phyloP scores from a whole-genome alignment of 1,284 basidiomycete species.

The Puccinia sorghi region DNA sequence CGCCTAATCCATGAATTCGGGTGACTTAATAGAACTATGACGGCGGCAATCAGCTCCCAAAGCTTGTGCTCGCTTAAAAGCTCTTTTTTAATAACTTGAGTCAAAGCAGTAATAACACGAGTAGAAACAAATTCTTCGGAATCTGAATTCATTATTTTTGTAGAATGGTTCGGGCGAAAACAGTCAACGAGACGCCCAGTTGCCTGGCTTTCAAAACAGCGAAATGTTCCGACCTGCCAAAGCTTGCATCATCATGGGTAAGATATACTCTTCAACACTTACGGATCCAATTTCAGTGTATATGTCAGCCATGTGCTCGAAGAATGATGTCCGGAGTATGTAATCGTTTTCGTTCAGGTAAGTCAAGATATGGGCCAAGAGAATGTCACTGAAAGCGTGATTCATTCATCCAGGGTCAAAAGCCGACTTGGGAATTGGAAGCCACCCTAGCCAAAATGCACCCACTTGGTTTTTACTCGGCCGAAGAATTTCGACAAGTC shows the following conservation, averaged over 20 bases:
- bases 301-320: constrained; percentile 91
- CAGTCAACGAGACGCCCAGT: constrained; percentile 4
- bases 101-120: constrained; percentile 79
- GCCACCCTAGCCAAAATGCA: neutral
- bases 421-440: neutral
- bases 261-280: constrained; percentile 67
- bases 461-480: constrained; percentile 75
- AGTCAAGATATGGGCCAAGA: constrained; percentile 96
- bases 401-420: constrained; percentile 2
- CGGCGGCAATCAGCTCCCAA: constrained; percentile 86
- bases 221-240: constrained; percentile 68
- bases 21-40: constrained; percentile 86
- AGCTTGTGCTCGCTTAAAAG: constrained; percentile 87
- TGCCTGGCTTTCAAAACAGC: constrained; percentile 1
- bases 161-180: neutral
- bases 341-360: constrained; percentile 93
- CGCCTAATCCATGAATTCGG: constrained; percentile 96
- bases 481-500: constrained; percentile 91
- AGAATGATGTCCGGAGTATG: constrained; percentile 85
- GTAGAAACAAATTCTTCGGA: constrained; percentile 91
- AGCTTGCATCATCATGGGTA: constrained; percentile 92
- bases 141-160: constrained; percentile 63
- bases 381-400: constrained; percentile 66
- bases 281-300: constrained; percentile 57
- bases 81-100: constrained; percentile 79